Base-by-base conservation (phyloP, 1,139 yeast species). In the Lodderomyces margitis region DNA sequence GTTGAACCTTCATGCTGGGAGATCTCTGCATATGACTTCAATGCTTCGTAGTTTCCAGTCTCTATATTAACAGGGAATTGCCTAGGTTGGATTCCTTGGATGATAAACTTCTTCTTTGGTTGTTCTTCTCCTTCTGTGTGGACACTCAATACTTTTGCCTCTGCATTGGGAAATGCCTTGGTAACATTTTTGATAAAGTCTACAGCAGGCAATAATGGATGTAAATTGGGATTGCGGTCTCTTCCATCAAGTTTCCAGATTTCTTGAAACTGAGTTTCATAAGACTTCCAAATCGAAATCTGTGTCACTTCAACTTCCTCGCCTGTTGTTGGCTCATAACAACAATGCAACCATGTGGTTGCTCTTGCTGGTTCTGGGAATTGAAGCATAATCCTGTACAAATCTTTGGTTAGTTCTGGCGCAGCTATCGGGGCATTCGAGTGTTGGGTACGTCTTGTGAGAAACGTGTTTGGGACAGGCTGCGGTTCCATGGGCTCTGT, bases 101-200 rank as follows among this genome's bases (percentile, higher is more conserved):
- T 91, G 38, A 92, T 88, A 56, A 92, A 92, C 60, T 84, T 84
- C 56, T 87, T 83, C 51, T 68, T 68, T 2, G 70, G 62, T 3
- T 79, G 77, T 30, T 47, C 50, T 7, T 83, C 83, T 7, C 61
- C 61, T 25, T 76, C 77, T 1, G 75, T 72, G 4, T 58, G 58
- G 45, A 79, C 71, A 42, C 70, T 71, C 14, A 91, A 80, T 14
- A 92, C 98, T 91, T 89, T 89, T 1, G 98, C 97, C 44, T 88
- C 87, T 2, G 96, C 88, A 52, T 82, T 80, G n/a, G 88, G 84
- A 61, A 91, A 91, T 1, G 97, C 96, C 45, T 81, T 80, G 20
- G 92, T 83, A 11, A 92, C 98, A 58, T 92, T 92, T 57, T 91
- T 89, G 58, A 92, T 92, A 58, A 92, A 92, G 53, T 92, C 98